Base-by-base conservation (phyloP, 176 grass and related monocot species). In the Dendrocalamus sinicus region DNA sequence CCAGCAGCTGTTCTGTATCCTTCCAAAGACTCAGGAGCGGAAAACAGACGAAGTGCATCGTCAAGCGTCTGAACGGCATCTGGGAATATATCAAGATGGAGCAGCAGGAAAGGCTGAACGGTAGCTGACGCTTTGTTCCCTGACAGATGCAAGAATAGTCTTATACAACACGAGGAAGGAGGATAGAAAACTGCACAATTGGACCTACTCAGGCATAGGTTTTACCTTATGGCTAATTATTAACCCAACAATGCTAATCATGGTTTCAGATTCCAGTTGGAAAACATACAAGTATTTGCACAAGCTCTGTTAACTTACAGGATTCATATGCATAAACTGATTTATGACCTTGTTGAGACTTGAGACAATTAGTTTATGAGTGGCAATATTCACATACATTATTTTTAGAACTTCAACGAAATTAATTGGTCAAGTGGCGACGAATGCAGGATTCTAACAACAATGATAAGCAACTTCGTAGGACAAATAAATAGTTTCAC, bases 81-180 rank as follows among this genome's bases (percentile, higher is more conserved):
- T 48, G 93, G 90, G 50, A 96, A 92, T 86, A 99, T 99, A 76
- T 99, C 96, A 77, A 99, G 96, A 86, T 99, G 96, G 55, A 99
- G 90, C 55, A 99, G 89, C 46, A 96, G 86, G 88, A 89, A 99
- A 76, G 96, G 96, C 53, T 99, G 87, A 85, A 96, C 79, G 15
- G 94, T 96, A 55, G 92, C 96, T 4, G 96, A 99, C 4, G 86
- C 79, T 77, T 94, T 99, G 77, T 92, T 96, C 44, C 94, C 96
- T 99, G 88, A 50, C 63, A 75, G 8, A 86, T 69, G 53, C 45
- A 35, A 86, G 19, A 83, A 75, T 61, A 70, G 2, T 24, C 2
- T 39, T 43, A 61, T 19, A 76, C 89, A 89, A 9, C n/a, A 81
- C 6, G 17, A 1, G 55, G 44, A 80, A 72, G 52, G 44, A 70